Base-by-base conservation (phyloP, 495 filamentous ascomycete genomes). In the Penicillium canariense region DNA sequence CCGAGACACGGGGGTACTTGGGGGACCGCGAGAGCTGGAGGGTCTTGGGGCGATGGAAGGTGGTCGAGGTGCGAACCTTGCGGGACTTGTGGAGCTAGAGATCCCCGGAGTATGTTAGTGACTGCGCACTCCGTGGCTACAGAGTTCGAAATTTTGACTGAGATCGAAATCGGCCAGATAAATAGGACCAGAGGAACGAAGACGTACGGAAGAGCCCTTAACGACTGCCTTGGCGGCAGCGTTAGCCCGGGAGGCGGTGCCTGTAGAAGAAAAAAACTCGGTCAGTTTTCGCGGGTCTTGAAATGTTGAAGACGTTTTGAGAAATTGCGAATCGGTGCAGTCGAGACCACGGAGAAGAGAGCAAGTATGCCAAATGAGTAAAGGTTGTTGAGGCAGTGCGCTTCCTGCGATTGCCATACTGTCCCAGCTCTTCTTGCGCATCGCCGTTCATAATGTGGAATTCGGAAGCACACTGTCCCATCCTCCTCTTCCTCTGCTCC, bases 1-100 rank as follows among this genome's bases (percentile, higher is more conserved):
- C 83, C 61, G 89, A 91, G 83, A 91, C 92, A 81, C 92, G 90
- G 60, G 89, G 94, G 85, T 96, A 99, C 81, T 96, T 96, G 70
- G 93, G 93, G 28, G 85, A 76, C 68, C 94, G 91, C 65, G 89
- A 86, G 61, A 97, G 87, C 74, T 86, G 78, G 58, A 97, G 91
- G 66, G 91, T 97, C 83, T 96, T 95, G 60, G 90, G 91, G 58
- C 86, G 90, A 86, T 96, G 95, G 87, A 98, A 98, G 73, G 91
- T 95, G 52, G 94, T 96, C 68, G 84, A 90, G 59, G 82, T 83
- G 68, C 94, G 86, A 74, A 96, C 84, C 83, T 97, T 97, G 80
- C 86, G 86, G 72, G 84, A 78, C 83, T 96, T 96, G 81, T 93
- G 84, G 57, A 68, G 65, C 65, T 68, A 46, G 31, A 45, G 47